Conservation (phyloP, 371 early-diverging fungal species). For the Blyttiomyces sp. region DNA sequence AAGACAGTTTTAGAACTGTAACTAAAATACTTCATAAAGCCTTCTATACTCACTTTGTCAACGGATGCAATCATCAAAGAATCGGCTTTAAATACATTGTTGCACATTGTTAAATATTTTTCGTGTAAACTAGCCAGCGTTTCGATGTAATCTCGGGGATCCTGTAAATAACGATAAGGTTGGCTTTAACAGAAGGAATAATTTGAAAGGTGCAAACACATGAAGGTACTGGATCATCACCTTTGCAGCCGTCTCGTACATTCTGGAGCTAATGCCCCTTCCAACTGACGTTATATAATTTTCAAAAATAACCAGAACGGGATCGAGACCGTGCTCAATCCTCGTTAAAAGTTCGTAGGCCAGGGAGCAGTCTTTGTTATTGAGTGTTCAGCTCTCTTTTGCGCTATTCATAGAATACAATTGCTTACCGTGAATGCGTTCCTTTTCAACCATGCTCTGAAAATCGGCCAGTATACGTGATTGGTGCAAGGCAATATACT, state of each 20-base stretch:
- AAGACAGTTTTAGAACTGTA: neutral
- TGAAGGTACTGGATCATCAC: conserved; percentile 26
- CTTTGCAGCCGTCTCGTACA: conserved; percentile 56
- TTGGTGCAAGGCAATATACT: conserved; percentile 70
- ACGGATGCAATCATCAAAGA: conserved; percentile 73
- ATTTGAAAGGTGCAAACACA: neutral
- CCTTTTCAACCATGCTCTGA: conserved; percentile 63
- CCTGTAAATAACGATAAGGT: conserved; percentile 37
- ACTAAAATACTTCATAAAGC: neutral
- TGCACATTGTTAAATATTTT: conserved; percentile 60
- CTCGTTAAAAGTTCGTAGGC: conserved; percentile 64
- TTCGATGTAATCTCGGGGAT: conserved; percentile 52
- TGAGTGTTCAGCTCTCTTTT: too few species aligned
- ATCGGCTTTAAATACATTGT: conserved; percentile 63
- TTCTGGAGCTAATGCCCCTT: conserved; percentile 52
- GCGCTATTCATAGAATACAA: neutral
- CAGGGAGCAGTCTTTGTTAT: conserved; percentile 77
- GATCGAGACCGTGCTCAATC: conserved; percentile 61
- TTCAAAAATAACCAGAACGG: conserved; percentile 63
- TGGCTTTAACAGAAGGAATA: too few species aligned
- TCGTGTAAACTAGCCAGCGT: conserved; percentile 57
- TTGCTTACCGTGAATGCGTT: conserved; percentile 57
- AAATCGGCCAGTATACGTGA: conserved; percentile 67
- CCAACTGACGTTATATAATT: conserved; percentile 60
- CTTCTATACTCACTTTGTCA: conserved; percentile 57